These are phyloP conservation scores for Ganoderma meredithae DNA, from an alignment of 1,284 basidiomycete species.

Conservation along the genomic window DNA sequence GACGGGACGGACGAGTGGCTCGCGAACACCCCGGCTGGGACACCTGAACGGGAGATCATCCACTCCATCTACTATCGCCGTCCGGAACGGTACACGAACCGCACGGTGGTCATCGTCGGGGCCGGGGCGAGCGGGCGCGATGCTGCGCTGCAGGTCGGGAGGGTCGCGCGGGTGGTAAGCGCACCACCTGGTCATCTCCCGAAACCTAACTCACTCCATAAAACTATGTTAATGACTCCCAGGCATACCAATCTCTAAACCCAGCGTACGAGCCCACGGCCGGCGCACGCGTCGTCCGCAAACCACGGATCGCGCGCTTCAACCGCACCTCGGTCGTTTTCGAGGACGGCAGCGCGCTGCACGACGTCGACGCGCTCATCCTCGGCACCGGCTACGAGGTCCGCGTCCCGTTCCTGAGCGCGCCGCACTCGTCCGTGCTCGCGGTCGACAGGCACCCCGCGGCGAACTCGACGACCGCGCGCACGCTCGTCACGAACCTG, in stretches of 20 bases:
- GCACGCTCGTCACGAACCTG: constrained; percentile 53
- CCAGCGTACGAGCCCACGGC: constrained; percentile 35
- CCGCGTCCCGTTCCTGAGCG: constrained; percentile 57
- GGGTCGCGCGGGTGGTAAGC: constrained; percentile 52
- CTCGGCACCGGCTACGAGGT: constrained; percentile 64
- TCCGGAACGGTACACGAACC: constrained; percentile 51
- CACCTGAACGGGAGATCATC: constrained; percentile 46
- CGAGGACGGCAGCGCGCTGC: constrained; percentile 48
- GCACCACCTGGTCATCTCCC: too few species aligned
- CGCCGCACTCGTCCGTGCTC: constrained; percentile 40
- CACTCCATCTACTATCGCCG: constrained; percentile 65
- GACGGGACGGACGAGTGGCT: constrained; percentile 58
- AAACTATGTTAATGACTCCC: not conserved
- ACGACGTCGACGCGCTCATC: constrained; percentile 55
- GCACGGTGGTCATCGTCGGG: constrained; percentile 59
- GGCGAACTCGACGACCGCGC: constrained; percentile 38
- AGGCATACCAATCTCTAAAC: constrained; percentile 50
- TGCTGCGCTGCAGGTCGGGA: constrained; percentile 50
- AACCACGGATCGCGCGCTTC: constrained; percentile 58
- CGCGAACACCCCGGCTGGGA: constrained; percentile 36
- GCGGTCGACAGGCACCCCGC: constrained; percentile 30
- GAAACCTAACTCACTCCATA: not conserved
- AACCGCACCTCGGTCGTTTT: constrained; percentile 53
- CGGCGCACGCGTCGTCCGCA: constrained; percentile 43
- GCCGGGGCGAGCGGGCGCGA: constrained; percentile 59